Conservation (phyloP, 805 yeast genomes). For the Candida orba region DNA sequence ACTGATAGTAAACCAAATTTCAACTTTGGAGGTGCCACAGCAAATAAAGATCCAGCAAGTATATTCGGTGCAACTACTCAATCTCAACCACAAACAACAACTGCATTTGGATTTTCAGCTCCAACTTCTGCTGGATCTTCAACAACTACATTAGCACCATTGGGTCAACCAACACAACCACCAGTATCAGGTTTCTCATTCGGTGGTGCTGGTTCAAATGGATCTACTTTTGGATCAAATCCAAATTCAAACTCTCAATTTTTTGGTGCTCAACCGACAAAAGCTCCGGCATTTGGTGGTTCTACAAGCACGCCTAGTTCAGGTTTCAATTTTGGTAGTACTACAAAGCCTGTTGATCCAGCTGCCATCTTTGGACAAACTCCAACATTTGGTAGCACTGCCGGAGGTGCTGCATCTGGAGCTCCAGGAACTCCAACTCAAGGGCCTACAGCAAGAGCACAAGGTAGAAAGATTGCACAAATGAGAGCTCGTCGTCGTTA, state of each 20-base stretch:
- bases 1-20: conserved; percentile 6
- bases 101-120: conserved; percentile 18
- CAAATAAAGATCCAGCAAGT: conserved; percentile 7
- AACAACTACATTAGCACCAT: conserved; percentile 11
- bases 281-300: background rate
- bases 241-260: background rate
- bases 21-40: conserved; percentile 13
- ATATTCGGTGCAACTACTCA: conserved; percentile 9
- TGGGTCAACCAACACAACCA: conserved; percentile 13
- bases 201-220: background rate
- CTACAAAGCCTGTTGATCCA: conserved; percentile 6
- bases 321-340: conserved; percentile 4
- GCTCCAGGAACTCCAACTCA: conserved; percentile 17
- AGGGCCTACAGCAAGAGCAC: conserved; percentile 8
- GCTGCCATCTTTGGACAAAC: conserved; percentile 9
- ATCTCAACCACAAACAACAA: conserved; percentile 3
- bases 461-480: conserved; percentile 22
- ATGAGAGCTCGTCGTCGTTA: conserved; percentile 23
- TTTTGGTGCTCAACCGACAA: conserved; percentile 1
- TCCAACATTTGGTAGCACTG: conserved; percentile 3
- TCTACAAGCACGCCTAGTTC: conserved; percentile 2
- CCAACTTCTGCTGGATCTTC: conserved; percentile 14
- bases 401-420: conserved; percentile 2
- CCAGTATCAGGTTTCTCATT: background rate
- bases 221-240: conserved; percentile 1